A percentile compares a stretch with the other conserved stretches of the same genome.
Evolutionary conservation across 2,329 filamentous ascomycete species (phyloP).

Genomic region (Alternaria sp.): DNA sequence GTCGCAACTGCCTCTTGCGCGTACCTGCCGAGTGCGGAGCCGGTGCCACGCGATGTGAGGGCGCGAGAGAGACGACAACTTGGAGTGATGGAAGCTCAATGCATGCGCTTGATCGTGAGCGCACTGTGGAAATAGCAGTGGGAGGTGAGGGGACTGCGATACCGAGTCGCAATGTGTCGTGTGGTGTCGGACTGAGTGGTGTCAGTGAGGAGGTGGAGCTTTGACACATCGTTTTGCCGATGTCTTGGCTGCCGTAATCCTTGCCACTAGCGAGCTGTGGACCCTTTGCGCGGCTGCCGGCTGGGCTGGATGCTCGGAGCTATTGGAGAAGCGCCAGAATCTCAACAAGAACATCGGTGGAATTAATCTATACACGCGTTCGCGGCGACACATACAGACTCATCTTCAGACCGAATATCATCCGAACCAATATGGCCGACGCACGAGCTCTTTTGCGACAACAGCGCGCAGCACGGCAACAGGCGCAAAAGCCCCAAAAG

Average conservation of each 20-base stretch:
- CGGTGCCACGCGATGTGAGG: slow-evolving; percentile 22
- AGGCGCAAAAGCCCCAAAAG: slow-evolving; percentile 42
- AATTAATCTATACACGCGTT: background rate
- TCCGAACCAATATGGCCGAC: slow-evolving; percentile 44
- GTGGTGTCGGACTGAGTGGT: slow-evolving; percentile 35
- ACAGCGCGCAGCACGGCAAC: slow-evolving; percentile 50
- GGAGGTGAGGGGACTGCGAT: slow-evolving; percentile 24
- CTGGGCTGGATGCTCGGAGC: slow-evolving; percentile 3
- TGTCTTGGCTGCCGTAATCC: slow-evolving; percentile 25
- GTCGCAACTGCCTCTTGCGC: slow-evolving; percentile 35
- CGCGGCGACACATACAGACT: background rate
- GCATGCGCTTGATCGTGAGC: slow-evolving; percentile 17
- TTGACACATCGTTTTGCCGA: slow-evolving; percentile 35
- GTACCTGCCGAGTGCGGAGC: slow-evolving; percentile 26
- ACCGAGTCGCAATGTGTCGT: slow-evolving; percentile 37
- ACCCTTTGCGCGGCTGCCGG: slow-evolving; percentile 11
- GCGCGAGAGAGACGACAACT: slow-evolving; percentile 17
- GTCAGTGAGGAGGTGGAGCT: slow-evolving; percentile 42
- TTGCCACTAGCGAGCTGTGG: slow-evolving; percentile 10
- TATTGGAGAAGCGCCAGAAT: slow-evolving; percentile 6
- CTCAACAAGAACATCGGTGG: slow-evolving; percentile 6
- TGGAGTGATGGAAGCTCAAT: slow-evolving; percentile 13
- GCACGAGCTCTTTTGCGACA: slow-evolving; percentile 51
- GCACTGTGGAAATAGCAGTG: slow-evolving; percentile 20
- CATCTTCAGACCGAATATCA: background rate